These are phyloP conservation scores for Avena insularis DNA, from an alignment of 176 grass and related monocot genomes.

Conservation along the genomic window DNA sequence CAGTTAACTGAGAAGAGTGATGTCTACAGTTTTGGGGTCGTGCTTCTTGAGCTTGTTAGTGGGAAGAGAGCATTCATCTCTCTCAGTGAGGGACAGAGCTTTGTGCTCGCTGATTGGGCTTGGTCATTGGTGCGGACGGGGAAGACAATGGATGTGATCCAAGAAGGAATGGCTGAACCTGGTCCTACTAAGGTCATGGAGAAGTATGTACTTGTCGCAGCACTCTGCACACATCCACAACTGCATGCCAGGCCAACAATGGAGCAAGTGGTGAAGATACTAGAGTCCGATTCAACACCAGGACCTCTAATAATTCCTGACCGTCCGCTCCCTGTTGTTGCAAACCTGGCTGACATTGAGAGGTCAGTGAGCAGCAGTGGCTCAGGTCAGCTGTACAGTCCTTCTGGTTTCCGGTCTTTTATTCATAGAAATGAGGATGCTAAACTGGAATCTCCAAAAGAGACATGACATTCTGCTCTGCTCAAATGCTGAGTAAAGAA, in stretches of 20 bases:
- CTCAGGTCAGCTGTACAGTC: constrained; percentile 75
- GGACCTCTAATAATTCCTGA: constrained; percentile 66
- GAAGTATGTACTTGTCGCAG: constrained; percentile 76
- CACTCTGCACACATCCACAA: constrained; percentile 87
- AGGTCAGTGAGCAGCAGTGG: constrained; percentile 69
- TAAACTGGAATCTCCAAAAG: constrained; percentile 52
- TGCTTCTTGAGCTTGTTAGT: constrained; percentile 93
- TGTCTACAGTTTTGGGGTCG: constrained; percentile 85
- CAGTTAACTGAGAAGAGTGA: constrained; percentile 97
- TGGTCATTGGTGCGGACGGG: constrained; percentile 78
- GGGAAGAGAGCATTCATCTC: constrained; percentile 81
- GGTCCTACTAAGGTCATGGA: constrained; percentile 72
- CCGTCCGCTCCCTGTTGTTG: constrained; percentile 63
- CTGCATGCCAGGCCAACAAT: constrained; percentile 88
- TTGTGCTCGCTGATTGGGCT: constrained; percentile 86
- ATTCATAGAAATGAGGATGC: constrained; percentile 45
- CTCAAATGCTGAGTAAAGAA: constrained; percentile 8
- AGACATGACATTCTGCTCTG: constrained; percentile 43
- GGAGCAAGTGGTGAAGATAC: constrained; percentile 90
- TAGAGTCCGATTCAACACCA: constrained; percentile 69
- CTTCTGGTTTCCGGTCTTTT: constrained; percentile 75
- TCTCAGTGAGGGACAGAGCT: constrained; percentile 76
- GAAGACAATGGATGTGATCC: constrained; percentile 67
- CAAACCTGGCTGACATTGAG: constrained; percentile 78
- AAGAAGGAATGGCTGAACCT: constrained; percentile 84